These are phyloP conservation scores for Colletotrichum siamense DNA, from an alignment of 2,329 filamentous ascomycete genomes.

Conservation along the genomic window DNA sequence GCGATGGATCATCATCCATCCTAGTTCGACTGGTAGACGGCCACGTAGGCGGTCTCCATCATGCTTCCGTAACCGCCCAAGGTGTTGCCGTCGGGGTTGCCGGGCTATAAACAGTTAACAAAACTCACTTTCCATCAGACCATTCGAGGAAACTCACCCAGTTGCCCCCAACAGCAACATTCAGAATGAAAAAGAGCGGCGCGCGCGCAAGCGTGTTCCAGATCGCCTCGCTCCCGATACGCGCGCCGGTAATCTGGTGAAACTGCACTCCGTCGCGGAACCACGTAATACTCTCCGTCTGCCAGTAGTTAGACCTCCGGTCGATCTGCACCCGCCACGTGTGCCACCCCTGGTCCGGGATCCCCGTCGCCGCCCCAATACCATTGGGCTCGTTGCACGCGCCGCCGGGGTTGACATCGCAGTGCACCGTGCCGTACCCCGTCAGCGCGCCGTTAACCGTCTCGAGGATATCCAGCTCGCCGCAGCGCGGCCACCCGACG, in stretches of 20 bases:
- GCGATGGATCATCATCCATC: neutral
- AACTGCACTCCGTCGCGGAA: constrained; percentile 49
- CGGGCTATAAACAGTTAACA: constrained; percentile 27
- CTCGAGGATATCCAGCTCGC: constrained; percentile 58
- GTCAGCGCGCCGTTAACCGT: constrained; percentile 50
- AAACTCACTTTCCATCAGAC: neutral
- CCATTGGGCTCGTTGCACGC: constrained; percentile 54
- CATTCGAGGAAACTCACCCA: constrained; percentile 36
- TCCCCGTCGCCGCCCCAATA: constrained; percentile 35
- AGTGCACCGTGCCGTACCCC: constrained; percentile 55
- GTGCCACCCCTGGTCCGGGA: constrained; percentile 53
- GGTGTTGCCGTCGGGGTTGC: constrained; percentile 36
- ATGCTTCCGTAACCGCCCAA: constrained; percentile 42
- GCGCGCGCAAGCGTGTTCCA: constrained; percentile 50
- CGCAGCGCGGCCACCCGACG: constrained; percentile 52
- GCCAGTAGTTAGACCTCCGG: constrained; percentile 47
- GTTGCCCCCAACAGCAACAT: constrained; percentile 52
- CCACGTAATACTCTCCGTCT: constrained; percentile 54
- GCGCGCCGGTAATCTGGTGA: constrained; percentile 45
- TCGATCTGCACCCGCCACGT: constrained; percentile 54
- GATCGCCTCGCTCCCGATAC: constrained; percentile 42
- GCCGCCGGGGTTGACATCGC: constrained; percentile 46
- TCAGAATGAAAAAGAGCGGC: constrained; percentile 51
- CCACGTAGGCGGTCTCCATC: constrained; percentile 46
- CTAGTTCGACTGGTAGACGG: constrained; percentile 37